These are phyloP conservation scores for Raphanus sativus DNA, from an alignment of 345 rosid genomes.

Conservation along the genomic window DNA sequence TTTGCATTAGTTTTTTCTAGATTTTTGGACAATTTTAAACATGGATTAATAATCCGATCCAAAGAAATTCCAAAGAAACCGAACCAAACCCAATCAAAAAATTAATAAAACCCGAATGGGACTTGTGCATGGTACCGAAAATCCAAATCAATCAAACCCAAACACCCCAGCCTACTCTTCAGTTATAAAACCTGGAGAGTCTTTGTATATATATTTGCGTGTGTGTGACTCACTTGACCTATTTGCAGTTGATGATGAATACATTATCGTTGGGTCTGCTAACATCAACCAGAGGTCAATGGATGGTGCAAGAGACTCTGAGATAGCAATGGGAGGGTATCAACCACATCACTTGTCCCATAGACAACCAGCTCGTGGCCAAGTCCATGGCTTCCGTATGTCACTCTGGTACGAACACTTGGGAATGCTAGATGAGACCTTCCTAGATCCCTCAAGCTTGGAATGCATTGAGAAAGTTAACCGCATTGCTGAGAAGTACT, in stretches of 20 bases:
- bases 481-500: slow-evolving; percentile 73
- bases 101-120: background rate
- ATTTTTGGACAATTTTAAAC: background rate
- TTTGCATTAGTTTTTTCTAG: background rate
- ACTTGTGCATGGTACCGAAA: background rate
- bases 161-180: background rate
- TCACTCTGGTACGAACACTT: slow-evolving; percentile 94
- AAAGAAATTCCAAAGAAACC: no score
- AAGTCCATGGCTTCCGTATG: slow-evolving; percentile 95
- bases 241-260: slow-evolving; percentile 89
- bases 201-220: background rate
- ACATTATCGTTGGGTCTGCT: slow-evolving; percentile 93
- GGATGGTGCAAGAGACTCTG: slow-evolving; percentile 98
- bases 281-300: slow-evolving; percentile 97
- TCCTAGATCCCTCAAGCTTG: slow-evolving; percentile 66
- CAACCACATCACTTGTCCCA: slow-evolving; percentile 83
- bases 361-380: slow-evolving; percentile 88
- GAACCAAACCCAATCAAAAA: background rate
- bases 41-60: background rate
- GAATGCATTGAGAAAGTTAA: slow-evolving; percentile 73
- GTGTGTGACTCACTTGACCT: background rate
- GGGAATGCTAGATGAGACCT: slow-evolving; percentile 78
- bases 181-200: background rate
- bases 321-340: slow-evolving; percentile 97
- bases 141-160: background rate